Evolutionary conservation across 208 protist genomes (phyloP).

Genomic region (Leishmania aethiopica): DNA sequence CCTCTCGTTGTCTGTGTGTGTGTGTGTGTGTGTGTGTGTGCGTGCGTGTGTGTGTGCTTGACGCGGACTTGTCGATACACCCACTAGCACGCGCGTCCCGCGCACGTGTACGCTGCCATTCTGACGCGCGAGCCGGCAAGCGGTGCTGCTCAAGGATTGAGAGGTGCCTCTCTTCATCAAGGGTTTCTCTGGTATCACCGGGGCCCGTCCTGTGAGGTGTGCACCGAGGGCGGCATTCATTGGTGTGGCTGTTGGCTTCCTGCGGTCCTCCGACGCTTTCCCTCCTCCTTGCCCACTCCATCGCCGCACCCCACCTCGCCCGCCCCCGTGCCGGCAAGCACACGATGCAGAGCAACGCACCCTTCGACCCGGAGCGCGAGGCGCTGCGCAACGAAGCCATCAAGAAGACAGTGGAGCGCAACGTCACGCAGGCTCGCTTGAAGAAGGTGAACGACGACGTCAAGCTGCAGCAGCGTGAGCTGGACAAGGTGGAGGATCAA

Average conservation of each 20-base stretch:
- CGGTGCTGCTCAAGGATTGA: background rate
- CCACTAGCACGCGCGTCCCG: background rate
- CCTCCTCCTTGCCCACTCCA: background rate
- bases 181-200: background rate
- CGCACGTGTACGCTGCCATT: background rate
- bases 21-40: background rate
- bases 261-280: background rate
- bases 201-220: background rate
- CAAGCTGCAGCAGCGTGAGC: conserved; percentile 83
- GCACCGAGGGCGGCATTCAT: background rate
- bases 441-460: conserved; percentile 45
- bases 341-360: conserved; percentile 59
- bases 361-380: conserved; percentile 66
- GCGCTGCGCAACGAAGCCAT: conserved; percentile 55
- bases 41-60: background rate
- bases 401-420: conserved; percentile 57
- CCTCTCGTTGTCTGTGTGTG: background rate
- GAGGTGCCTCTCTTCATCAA: background rate
- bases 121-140: background rate
- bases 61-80: background rate
- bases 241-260: background rate
- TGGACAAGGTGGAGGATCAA: conserved; percentile 97
- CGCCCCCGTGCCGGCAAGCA: background rate
- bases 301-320: background rate
- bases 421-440: conserved; percentile 61